Conservation (phyloP, 768 basidiomycete species). For the Fistulinella prunicolor region DNA sequence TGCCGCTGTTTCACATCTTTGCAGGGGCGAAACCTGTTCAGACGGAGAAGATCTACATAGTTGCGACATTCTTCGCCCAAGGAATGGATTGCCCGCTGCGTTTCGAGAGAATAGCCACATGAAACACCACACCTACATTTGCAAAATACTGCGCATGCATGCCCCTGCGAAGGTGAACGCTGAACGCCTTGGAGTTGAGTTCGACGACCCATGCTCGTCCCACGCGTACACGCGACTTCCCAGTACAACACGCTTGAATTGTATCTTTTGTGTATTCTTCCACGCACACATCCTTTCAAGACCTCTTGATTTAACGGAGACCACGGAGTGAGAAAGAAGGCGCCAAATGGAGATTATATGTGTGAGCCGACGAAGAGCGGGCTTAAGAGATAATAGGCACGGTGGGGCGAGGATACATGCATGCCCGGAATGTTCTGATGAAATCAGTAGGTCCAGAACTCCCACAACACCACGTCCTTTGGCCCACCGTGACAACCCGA, state of each 20-base stretch:
- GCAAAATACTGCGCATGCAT: neutral
- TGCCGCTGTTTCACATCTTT: neutral
- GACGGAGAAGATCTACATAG: neutral
- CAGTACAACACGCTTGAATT: constrained; percentile 31
- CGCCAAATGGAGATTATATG: constrained; percentile 18
- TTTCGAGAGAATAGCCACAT: neutral
- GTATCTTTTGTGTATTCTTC: constrained; percentile 47
- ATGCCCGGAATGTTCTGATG: constrained; percentile 7
- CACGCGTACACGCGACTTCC: constrained; percentile 39
- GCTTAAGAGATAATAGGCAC: constrained; percentile 56
- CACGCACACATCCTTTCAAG: constrained; percentile 63
- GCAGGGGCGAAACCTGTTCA: neutral
- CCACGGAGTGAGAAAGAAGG: constrained; percentile 13
- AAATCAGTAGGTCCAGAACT: neutral
- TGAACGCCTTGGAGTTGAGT: neutral
- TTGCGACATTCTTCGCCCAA: neutral
- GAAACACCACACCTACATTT: neutral
- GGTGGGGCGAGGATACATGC: neutral
- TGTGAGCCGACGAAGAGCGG: constrained; percentile 12
- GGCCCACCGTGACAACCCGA: constrained; percentile 2
- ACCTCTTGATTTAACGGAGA: constrained; percentile 53
- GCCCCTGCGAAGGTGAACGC: constrained; percentile 3
- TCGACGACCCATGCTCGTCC: neutral
- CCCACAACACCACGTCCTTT: neutral
- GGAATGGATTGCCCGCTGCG: too few relatives aligned